phyloP scores from a whole-genome alignment of 169 alveolate species.

The Eimeria brunetti region DNA sequence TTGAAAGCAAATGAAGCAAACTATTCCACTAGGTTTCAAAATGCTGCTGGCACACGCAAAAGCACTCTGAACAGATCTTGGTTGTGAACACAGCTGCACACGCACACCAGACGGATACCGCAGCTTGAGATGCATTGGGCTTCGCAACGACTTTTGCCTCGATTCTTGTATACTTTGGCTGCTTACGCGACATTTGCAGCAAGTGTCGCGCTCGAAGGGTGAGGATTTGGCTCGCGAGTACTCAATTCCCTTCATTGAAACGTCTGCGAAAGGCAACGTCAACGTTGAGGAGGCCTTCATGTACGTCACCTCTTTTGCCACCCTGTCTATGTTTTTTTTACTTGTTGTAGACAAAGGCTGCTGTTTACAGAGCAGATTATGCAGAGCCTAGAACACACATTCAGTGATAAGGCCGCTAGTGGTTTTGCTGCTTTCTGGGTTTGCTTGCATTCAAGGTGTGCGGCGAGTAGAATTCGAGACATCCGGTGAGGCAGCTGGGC shows the following conservation, averaged over 20 bases:
- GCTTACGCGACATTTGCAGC: conserved; percentile 25
- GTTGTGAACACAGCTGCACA: conserved; percentile 7
- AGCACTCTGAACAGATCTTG: not conserved
- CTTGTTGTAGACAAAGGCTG: not conserved
- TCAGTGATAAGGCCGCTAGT: not conserved
- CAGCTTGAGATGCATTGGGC: not conserved
- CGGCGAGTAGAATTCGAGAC: conserved; percentile 62
- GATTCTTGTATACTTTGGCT: not conserved
- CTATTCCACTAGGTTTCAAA: not conserved
- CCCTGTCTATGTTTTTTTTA: not conserved
- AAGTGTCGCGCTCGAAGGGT: conserved; percentile 64
- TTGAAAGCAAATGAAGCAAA: not conserved
- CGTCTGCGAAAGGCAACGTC: conserved; percentile 69
- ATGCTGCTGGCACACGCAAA: not conserved
- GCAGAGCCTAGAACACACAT: not conserved
- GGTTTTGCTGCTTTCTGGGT: not conserved
- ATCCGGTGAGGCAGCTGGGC: not conserved
- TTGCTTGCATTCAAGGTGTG: conserved; percentile 35
- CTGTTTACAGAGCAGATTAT: not conserved
- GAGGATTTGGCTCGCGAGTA: conserved; percentile 76
- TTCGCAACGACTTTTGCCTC: not conserved
- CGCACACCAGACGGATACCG: not conserved
- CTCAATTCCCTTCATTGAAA: conserved; percentile 70
- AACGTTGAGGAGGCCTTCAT: conserved; percentile 71
- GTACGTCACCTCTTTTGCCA: conserved; percentile 3